Evolutionary conservation across 306 rosid species (phyloP).

Genomic region (Cicer bijugum): DNA sequence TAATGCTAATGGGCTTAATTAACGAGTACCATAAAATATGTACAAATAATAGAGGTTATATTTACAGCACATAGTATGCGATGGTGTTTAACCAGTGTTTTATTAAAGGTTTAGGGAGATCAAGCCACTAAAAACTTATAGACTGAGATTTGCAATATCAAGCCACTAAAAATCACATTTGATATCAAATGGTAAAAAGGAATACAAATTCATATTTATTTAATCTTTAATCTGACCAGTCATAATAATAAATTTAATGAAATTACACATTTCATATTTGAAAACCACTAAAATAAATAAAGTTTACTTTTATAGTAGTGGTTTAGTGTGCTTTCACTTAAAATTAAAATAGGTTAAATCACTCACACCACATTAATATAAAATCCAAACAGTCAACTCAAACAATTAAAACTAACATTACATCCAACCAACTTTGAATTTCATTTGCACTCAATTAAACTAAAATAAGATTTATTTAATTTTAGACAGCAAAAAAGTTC

Average conservation of each 20-base stretch:
- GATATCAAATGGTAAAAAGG: not conserved
- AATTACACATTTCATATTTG: too few species aligned
- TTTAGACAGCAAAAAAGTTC: not conserved
- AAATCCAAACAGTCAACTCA: slow-evolving; percentile 5
- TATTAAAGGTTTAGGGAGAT: too few species aligned
- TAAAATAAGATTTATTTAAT: not conserved
- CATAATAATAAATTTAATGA: not conserved
- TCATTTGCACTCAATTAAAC: not conserved
- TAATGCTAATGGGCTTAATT: too few species aligned
- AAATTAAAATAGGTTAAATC: slow-evolving; percentile 1
- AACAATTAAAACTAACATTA: not conserved
- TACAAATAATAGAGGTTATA: too few species aligned
- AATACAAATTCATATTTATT: too few species aligned
- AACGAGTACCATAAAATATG: too few species aligned
- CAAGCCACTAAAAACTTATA: too few species aligned
- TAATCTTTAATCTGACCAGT: not conserved
- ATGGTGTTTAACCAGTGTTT: too few species aligned
- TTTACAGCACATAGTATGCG: too few species aligned
- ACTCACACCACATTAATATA: not conserved
- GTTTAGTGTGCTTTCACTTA: not conserved
- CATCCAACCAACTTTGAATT: not conserved
- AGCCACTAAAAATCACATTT: not conserved
- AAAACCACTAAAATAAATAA: too few species aligned
- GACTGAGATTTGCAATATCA: not conserved
- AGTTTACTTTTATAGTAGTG: too few species aligned